These are phyloP conservation scores for Phyllostachys edulis DNA, from an alignment of 176 grass and related monocot species.

Conservation along the genomic window DNA sequence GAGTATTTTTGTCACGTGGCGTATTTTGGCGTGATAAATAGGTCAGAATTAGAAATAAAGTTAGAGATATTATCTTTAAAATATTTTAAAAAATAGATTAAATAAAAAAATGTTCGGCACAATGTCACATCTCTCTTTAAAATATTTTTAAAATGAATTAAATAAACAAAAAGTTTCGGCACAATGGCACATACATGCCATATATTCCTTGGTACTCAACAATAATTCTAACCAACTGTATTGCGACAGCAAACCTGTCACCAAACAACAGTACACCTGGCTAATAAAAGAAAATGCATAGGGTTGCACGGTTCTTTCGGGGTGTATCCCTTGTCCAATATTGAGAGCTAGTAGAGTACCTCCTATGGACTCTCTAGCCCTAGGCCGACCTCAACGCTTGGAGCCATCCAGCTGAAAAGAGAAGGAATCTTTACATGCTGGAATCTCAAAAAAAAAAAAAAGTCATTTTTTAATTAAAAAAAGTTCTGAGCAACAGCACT, in stretches of 20 bases:
- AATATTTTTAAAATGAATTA: too few species aligned
- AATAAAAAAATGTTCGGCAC: too few species aligned
- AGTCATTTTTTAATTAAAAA: too few species aligned
- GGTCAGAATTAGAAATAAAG: too few species aligned
- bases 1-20: too few species aligned
- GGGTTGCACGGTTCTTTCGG: constrained; percentile 41
- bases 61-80: too few species aligned
- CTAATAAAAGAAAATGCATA: constrained; percentile 41
- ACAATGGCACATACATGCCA: too few species aligned
- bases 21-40: too few species aligned
- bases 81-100: too few species aligned
- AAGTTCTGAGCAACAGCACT: not conserved
- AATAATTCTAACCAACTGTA: constrained; percentile 40
- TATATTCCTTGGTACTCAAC: constrained; percentile 22
- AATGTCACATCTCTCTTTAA: too few species aligned
- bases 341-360: constrained; percentile 7
- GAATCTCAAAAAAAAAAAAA: not conserved
- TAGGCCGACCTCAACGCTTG: constrained; percentile 25
- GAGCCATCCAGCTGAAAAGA: constrained; percentile 44
- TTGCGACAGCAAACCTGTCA: constrained; percentile 32
- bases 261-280: not conserved
- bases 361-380: constrained; percentile 21
- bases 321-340: constrained; percentile 32
- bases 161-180: too few species aligned
- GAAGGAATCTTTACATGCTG: constrained; percentile 47